Evolutionary conservation across 1,139 yeast species (phyloP).

Genomic region (Tardiomyces blankii): DNA sequence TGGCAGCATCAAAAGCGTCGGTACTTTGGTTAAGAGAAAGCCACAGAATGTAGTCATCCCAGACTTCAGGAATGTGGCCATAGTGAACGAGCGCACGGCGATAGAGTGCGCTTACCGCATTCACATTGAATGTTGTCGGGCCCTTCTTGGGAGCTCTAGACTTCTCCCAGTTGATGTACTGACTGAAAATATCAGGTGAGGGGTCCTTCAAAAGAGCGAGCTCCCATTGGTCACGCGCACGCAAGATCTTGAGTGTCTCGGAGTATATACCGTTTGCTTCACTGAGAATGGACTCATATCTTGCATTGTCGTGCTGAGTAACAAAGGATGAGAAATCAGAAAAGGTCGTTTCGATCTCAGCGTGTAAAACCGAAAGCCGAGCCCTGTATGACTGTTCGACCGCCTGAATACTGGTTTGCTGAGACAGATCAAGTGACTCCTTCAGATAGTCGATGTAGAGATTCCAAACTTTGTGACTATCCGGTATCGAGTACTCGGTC

Average conservation of each 20-base stretch:
- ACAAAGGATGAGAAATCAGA: conserved; percentile 30
- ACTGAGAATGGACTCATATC: conserved; percentile 26
- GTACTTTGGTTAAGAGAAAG: conserved; percentile 1
- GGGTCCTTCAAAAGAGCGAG: background rate
- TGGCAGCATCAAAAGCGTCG: conserved; percentile 8
- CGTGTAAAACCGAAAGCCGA: conserved; percentile 30
- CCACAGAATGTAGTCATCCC: background rate
- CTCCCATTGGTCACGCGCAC: conserved; percentile 15
- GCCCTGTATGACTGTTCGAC: conserved; percentile 21
- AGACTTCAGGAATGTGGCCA: background rate
- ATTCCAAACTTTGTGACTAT: conserved; percentile 2
- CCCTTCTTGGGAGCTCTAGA: conserved; percentile 1
- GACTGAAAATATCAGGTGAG: conserved; percentile 21
- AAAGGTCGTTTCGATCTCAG: conserved; percentile 28
- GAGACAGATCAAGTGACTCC: background rate
- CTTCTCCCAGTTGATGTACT: conserved; percentile 15
- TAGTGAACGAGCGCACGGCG: background rate
- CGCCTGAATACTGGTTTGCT: conserved; percentile 3
- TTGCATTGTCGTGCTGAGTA: conserved; percentile 17
- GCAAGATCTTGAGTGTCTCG: conserved; percentile 21
- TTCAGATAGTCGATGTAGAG: background rate
- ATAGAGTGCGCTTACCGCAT: background rate
- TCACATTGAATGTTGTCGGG: background rate
- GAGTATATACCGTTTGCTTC: conserved; percentile 26
- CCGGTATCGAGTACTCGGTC: background rate